phyloP scores from a whole-genome alignment of 768 basidiomycete species.

The Hydnomerulius pinastri region DNA sequence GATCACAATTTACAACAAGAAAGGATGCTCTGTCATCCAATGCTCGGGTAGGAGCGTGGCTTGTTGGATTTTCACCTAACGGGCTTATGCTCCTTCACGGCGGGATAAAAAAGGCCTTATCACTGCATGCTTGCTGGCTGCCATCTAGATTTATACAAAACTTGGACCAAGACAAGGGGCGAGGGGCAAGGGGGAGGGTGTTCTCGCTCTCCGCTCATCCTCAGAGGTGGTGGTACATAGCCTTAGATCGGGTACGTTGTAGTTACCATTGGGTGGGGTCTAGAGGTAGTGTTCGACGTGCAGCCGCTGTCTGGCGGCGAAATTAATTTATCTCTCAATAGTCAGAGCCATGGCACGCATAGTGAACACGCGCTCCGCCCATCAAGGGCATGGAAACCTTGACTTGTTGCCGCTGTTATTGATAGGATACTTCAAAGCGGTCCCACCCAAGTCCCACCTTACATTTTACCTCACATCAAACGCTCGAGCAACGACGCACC shows the following conservation, averaged over 20 bases:
- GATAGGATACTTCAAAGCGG: conserved; percentile 10
- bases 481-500: not conserved
- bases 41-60: conserved; percentile 9
- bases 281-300: conserved; percentile 8
- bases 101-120: conserved; percentile 4
- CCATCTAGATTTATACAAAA: no score
- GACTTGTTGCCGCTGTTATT: conserved; percentile 18
- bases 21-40: conserved; percentile 22
- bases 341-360: conserved; percentile 11
- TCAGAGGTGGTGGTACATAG: not conserved
- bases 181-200: no score
- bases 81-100: conserved; percentile 8
- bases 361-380: conserved; percentile 3
- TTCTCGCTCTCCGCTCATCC: no score
- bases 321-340: conserved; percentile 34
- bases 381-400: conserved; percentile 16
- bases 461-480: conserved; percentile 4
- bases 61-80: conserved; percentile 13
- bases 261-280: conserved; percentile 18
- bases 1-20: conserved; percentile 35
- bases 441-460: not conserved
- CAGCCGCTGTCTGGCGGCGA: conserved; percentile 17
- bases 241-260: conserved; percentile 5
- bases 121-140: no score
- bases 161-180: conserved; percentile 13